Percentiles rank a stretch among this genome's conserved stretches.
phyloP scores from a whole-genome alignment of 495 filamentous ascomycete species.

The Aspergillus cavernicola region DNA sequence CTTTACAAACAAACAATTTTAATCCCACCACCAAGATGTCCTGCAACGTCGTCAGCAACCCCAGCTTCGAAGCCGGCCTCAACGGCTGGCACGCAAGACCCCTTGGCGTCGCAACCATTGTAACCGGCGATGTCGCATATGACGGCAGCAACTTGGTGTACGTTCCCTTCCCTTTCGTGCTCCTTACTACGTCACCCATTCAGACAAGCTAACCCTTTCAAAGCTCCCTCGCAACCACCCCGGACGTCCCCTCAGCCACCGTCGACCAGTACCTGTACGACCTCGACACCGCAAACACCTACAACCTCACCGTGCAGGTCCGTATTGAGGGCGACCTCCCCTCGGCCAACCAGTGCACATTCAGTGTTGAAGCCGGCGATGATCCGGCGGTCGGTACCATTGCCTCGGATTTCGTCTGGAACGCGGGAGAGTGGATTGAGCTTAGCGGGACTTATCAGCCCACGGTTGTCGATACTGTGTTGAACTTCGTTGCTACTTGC shows the following conservation, averaged over 20 bases:
- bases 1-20: no score
- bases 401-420: background rate
- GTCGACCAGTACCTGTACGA: background rate
- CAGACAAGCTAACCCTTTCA: background rate
- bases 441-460: background rate
- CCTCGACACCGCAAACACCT: background rate
- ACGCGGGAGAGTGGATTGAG: background rate
- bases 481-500: background rate
- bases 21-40: background rate
- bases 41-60: slow-evolving; percentile 4
- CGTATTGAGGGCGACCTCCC: background rate
- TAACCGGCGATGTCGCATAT: background rate
- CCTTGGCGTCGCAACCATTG: background rate
- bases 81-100: background rate
- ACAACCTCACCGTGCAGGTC: background rate
- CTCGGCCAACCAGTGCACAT: background rate
- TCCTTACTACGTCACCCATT: no score
- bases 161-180: background rate
- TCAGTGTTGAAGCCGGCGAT: background rate
- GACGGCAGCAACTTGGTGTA: background rate
- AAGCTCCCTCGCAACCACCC: background rate
- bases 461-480: background rate
- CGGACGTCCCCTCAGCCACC: background rate
- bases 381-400: background rate
- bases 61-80: background rate